Evolutionary conservation across 345 rosid species (phyloP).

Genomic region (Salix exigua): DNA sequence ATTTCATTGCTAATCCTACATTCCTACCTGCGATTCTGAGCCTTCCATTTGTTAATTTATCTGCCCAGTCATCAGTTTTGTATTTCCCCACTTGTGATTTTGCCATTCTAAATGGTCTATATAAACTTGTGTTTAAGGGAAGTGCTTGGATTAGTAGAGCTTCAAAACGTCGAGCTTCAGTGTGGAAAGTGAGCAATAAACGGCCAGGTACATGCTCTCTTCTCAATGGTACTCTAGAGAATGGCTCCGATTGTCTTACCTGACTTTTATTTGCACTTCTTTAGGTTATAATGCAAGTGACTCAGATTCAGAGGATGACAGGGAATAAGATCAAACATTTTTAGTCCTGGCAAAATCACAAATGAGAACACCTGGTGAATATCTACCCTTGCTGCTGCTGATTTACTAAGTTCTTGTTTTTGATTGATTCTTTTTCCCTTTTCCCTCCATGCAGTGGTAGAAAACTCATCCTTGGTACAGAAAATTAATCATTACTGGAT

Average conservation of each 20-base stretch:
- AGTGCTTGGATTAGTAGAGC: slow-evolving; percentile 67
- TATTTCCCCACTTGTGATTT: background rate
- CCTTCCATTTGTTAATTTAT: background rate
- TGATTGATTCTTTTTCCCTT: slow-evolving; percentile 6
- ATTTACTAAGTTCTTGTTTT: background rate
- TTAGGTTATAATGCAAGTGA: slow-evolving; percentile 74
- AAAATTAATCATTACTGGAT: background rate
- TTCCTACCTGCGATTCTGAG: background rate
- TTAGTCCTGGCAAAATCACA: background rate
- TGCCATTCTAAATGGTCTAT: background rate
- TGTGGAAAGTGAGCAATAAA: slow-evolving; percentile 58
- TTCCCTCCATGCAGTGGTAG: background rate
- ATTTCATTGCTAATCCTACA: background rate
- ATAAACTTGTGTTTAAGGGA: slow-evolving; percentile 40
- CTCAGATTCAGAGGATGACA: slow-evolving; percentile 52
- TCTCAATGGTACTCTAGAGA: background rate
- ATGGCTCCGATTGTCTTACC: background rate
- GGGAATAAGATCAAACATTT: slow-evolving; percentile 13
- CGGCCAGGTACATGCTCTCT: slow-evolving; percentile 49
- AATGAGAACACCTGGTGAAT: background rate
- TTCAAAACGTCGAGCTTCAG: slow-evolving; percentile 56
- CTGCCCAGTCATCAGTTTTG: background rate
- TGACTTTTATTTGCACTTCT: background rate
- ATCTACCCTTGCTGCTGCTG: background rate
- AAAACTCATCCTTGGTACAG: background rate